Percentiles rank a stretch among this genome's conserved stretches.
phyloP scores from a whole-genome alignment of 2,329 filamentous ascomycete species.

The Cladosporium austrohemisphaericum region DNA sequence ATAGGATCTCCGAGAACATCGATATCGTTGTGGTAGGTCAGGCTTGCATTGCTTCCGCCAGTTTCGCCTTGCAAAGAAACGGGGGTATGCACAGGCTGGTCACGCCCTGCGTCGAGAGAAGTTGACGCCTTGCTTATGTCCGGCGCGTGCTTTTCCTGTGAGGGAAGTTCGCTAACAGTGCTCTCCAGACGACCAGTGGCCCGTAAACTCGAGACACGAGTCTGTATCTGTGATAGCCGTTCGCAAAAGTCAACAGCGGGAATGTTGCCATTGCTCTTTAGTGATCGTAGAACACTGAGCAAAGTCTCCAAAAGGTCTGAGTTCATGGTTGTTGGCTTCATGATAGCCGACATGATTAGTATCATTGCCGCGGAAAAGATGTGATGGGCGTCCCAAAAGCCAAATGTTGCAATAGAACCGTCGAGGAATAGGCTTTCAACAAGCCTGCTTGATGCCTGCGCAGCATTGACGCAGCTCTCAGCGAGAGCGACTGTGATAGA shows the following conservation, averaged over 20 bases:
- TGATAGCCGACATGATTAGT: slow-evolving; percentile 40
- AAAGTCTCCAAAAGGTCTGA: slow-evolving; percentile 42
- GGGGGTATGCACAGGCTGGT: neutral
- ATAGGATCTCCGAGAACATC: slow-evolving; percentile 22
- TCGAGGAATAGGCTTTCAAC: slow-evolving; percentile 46
- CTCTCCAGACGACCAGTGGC: slow-evolving; percentile 2
- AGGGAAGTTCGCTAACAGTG: neutral
- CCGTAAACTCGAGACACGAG: slow-evolving; percentile 5
- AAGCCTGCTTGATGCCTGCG: slow-evolving; percentile 43
- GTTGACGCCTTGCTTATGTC: neutral
- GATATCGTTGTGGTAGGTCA: slow-evolving; percentile 1
- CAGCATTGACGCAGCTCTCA: slow-evolving; percentile 44
- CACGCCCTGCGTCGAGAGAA: neutral
- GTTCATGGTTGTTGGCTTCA: slow-evolving; percentile 33
- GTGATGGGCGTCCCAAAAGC: slow-evolving; percentile 47
- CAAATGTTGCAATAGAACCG: slow-evolving; percentile 46
- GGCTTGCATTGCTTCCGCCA: slow-evolving; percentile 5
- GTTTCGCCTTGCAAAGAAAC: slow-evolving; percentile 4
- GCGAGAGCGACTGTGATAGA: slow-evolving; percentile 31
- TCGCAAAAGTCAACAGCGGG: slow-evolving; percentile 41
- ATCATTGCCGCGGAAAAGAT: slow-evolving; percentile 47
- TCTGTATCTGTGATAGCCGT: slow-evolving; percentile 36
- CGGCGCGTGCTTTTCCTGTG: neutral
- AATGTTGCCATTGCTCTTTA: slow-evolving; percentile 42
- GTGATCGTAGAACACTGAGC: slow-evolving; percentile 37